phyloP scores from a whole-genome alignment of 2,329 filamentous ascomycete species.

The Alternaria arborescens region DNA sequence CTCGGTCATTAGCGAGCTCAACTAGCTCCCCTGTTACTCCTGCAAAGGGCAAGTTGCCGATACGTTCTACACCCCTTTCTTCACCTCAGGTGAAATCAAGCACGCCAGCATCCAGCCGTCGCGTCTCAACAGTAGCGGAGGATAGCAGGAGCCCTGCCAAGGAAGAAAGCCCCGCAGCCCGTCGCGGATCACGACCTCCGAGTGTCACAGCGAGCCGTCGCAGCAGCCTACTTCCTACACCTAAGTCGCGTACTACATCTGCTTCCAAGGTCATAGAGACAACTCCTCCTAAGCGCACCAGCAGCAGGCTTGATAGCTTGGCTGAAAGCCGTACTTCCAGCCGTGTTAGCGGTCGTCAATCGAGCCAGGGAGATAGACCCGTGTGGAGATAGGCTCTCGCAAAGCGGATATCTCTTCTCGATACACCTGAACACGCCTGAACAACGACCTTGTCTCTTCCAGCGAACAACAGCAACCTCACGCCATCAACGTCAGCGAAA shows the following conservation, averaged over 20 bases:
- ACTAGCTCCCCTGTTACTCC: slow-evolving; percentile 46
- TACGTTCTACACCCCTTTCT: slow-evolving; percentile 33
- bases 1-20: slow-evolving; percentile 41
- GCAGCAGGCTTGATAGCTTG: slow-evolving; percentile 34
- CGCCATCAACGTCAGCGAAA: slow-evolving; percentile 7
- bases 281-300: slow-evolving; percentile 25
- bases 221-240: slow-evolving; percentile 39
- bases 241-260: slow-evolving; percentile 39
- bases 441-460: neutral
- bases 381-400: slow-evolving; percentile 38
- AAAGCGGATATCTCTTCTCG: slow-evolving; percentile 15
- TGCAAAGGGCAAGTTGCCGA: slow-evolving; percentile 30
- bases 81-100: slow-evolving; percentile 22
- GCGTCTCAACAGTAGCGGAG: slow-evolving; percentile 30
- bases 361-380: slow-evolving; percentile 33
- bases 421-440: neutral
- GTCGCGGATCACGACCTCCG: slow-evolving; percentile 36
- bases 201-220: slow-evolving; percentile 45
- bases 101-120: slow-evolving; percentile 38
- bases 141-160: slow-evolving; percentile 28
- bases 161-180: slow-evolving; percentile 43
- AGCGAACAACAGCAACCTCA: slow-evolving; percentile 9
- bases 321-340: slow-evolving; percentile 36
- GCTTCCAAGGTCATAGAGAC: slow-evolving; percentile 25
- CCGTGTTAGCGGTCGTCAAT: slow-evolving; percentile 35